phyloP scores from a whole-genome alignment of 2,329 filamentous ascomycete species.

The Aspergillus niger region DNA sequence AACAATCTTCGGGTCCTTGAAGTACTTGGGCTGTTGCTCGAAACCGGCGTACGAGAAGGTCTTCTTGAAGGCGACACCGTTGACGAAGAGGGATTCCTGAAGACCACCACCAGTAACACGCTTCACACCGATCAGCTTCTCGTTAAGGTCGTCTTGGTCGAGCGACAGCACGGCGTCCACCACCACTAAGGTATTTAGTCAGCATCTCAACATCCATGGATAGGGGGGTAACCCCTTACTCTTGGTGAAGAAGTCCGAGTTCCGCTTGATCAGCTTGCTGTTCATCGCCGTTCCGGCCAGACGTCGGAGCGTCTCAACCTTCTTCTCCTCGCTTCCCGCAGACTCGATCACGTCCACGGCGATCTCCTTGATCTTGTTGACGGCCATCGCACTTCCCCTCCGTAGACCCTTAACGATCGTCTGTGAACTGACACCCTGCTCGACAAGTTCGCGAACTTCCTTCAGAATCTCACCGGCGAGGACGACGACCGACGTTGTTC shows the following conservation, averaged over 20 bases:
- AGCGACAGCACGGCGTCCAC: constrained; percentile 94
- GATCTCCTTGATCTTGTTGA: constrained; percentile 99
- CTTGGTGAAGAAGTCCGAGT: constrained; percentile 96
- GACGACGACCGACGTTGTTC: constrained; percentile 96
- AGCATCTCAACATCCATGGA: constrained; percentile 14
- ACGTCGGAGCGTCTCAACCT: constrained; percentile 83
- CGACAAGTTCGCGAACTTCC: constrained; percentile 93
- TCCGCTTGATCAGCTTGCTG: constrained; percentile 98
- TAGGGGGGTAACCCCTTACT: constrained; percentile 57
- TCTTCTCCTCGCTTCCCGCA: constrained; percentile 77
- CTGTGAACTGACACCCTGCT: constrained; percentile 95
- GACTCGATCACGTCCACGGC: constrained; percentile 69
- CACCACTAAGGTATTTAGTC: constrained; percentile 67
- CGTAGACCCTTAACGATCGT: constrained; percentile 95
- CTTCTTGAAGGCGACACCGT: constrained; percentile 99
- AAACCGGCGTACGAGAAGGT: constrained; percentile 99
- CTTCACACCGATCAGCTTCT: constrained; percentile 97
- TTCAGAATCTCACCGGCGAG: constrained; percentile 97
- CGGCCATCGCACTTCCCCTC: constrained; percentile 82
- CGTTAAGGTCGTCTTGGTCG: constrained; percentile 95
- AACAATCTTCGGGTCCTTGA: constrained; percentile 92
- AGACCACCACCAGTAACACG: constrained; percentile 96
- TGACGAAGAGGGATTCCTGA: constrained; percentile 94
- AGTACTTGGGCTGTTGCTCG: constrained; percentile 97
- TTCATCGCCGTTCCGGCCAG: constrained; percentile 97